A percentile compares a stretch with the other conserved stretches of the same genome.
Evolutionary conservation across 2,329 filamentous ascomycete genomes (phyloP).

Genomic region (Myriosclerotinia duriaeana): DNA sequence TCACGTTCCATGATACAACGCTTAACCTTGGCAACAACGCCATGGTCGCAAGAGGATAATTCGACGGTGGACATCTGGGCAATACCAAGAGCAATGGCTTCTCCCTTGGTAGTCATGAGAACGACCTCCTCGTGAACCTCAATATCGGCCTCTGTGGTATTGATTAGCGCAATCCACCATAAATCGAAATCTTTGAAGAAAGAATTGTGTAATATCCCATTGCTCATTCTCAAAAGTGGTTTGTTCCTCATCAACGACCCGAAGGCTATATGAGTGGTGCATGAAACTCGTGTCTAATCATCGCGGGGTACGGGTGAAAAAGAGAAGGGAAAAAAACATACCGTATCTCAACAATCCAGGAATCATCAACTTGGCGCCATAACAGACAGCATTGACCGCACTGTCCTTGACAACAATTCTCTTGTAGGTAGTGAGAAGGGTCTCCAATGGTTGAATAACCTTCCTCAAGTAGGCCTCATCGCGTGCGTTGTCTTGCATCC

Average conservation of each 20-base stretch:
- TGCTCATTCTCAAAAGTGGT: conserved; percentile 23
- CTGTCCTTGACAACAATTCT: conserved; percentile 96
- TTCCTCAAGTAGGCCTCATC: conserved; percentile 90
- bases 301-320: conserved; percentile 46
- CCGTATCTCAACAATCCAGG: conserved; percentile 90
- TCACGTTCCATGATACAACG: conserved; percentile 99
- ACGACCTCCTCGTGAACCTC: conserved; percentile 96
- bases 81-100: conserved; percentile 94
- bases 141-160: conserved; percentile 71
- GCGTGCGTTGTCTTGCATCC: conserved; percentile 90
- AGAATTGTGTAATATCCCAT: neutral
- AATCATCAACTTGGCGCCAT: conserved; percentile 98
- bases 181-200: neutral
- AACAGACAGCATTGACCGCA: conserved; percentile 95
- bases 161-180: conserved; percentile 34
- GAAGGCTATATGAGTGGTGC: conserved; percentile 98
- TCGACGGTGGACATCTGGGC: conserved; percentile 98
- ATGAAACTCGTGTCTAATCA: conserved; percentile 95
- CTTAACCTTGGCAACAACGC: conserved; percentile 98
- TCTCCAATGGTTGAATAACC: conserved; percentile 92
- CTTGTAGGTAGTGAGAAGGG: conserved; percentile 89
- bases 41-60: conserved; percentile 94
- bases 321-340: conserved; percentile 45
- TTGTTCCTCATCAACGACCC: conserved; percentile 83
- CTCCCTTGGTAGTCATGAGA: conserved; percentile 98